A percentile compares a stretch with the other conserved stretches of the same genome.
Conservation (phyloP, 2,329 filamentous ascomycete species). For the Paramyrothecium sp. region DNA sequence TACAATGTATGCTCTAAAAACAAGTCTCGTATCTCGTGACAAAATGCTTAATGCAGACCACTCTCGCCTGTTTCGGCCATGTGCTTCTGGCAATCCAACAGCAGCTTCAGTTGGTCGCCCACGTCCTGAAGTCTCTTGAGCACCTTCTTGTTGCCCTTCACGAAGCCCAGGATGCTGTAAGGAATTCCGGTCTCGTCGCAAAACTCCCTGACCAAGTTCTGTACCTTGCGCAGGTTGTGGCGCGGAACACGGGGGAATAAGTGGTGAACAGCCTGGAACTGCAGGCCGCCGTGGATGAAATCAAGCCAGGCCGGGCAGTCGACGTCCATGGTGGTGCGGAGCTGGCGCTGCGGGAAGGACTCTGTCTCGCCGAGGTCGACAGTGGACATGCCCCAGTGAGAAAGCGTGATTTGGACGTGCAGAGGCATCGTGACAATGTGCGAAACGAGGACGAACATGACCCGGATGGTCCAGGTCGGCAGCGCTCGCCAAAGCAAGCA, state of each 20-base stretch:
- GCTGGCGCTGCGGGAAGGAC: conserved; percentile 67
- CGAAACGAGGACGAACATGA: conserved; percentile 61
- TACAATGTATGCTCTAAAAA: no score
- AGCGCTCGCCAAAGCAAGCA: conserved; percentile 59
- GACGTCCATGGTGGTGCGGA: conserved; percentile 73
- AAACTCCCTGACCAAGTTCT: conserved; percentile 60
- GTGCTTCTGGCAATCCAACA: conserved; percentile 55
- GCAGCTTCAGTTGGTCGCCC: conserved; percentile 56
- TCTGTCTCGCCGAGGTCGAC: conserved; percentile 62
- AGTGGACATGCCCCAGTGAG: conserved; percentile 71
- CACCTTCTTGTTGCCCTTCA: conserved; percentile 59
- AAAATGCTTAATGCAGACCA: neutral
- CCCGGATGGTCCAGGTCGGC: conserved; percentile 54
- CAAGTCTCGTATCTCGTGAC: no score
- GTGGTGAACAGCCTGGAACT: conserved; percentile 73
- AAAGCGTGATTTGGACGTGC: conserved; percentile 71
- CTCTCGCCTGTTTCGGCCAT: conserved; percentile 45
- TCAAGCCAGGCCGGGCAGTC: conserved; percentile 72
- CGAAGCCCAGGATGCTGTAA: conserved; percentile 61
- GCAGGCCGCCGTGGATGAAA: conserved; percentile 69
- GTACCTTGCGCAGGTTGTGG: conserved; percentile 63
- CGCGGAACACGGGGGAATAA: conserved; percentile 66
- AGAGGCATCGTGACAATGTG: conserved; percentile 67
- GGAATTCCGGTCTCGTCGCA: conserved; percentile 63
- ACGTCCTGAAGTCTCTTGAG: conserved; percentile 52